These are phyloP conservation scores for Zostera marina DNA, from an alignment of 116 monocot species.

Conservation along the genomic window DNA sequence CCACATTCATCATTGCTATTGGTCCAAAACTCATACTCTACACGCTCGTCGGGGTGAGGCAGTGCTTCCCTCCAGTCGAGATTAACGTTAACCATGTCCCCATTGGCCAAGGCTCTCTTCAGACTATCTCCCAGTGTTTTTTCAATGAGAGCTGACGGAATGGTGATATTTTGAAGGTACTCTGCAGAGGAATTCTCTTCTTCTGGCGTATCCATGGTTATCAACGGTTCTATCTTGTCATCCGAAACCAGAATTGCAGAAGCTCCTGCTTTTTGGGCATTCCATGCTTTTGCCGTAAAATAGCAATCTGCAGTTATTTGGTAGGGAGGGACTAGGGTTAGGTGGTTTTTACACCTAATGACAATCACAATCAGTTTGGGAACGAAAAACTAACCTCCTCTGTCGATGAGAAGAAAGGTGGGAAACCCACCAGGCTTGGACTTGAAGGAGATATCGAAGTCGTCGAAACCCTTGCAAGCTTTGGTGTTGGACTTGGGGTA, in stretches of 20 bases:
- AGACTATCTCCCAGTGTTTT: conserved; percentile 18
- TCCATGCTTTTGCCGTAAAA: conserved; percentile 75
- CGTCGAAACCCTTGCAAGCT: conserved; percentile 66
- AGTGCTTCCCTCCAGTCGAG: conserved; percentile 81
- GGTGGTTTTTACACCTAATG: conserved; percentile 47
- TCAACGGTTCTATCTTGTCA: conserved; percentile 48
- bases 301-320: conserved; percentile 76
- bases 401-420: conserved; percentile 80
- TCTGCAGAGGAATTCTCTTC: conserved; percentile 23
- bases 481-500: conserved; percentile 77
- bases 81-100: conserved; percentile 26
- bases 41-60: conserved; percentile 77
- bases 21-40: conserved; percentile 89
- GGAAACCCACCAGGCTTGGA: conserved; percentile 76
- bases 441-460: conserved; percentile 68
- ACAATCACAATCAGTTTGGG: conserved; percentile 28
- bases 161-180: conserved; percentile 43
- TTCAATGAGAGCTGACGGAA: conserved; percentile 73
- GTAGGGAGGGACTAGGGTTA: no score
- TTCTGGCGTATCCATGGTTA: conserved; percentile 79
- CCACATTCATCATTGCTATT: conserved; percentile 92
- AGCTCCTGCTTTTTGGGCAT: conserved; percentile 63
- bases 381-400: conserved; percentile 45
- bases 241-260: conserved; percentile 66
- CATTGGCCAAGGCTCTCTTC: conserved; percentile 14